Base-by-base conservation (phyloP, 345 rosid genomes). In the thale cress (Arabidopsis thaliana) region DNA sequence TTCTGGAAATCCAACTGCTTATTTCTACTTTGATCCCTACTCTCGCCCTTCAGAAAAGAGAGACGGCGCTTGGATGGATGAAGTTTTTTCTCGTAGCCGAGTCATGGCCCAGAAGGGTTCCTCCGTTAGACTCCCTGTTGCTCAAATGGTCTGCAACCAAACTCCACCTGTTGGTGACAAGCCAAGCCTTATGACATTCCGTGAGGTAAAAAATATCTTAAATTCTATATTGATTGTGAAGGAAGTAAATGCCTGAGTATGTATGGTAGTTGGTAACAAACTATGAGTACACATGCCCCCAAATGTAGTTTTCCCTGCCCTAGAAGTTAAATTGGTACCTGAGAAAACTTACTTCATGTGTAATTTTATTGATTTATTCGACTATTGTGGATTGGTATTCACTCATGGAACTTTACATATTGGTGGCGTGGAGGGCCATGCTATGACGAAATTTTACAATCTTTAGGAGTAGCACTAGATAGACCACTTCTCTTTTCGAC, bases 111-210 rank as follows among this genome's bases (percentile, higher is more conserved):
- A 68, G 32, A 79, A 79, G 59, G 75, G 82, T 61, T 53, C 82
- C 14, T 61, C 82, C 0, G 74, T 73, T 28, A 60, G 82, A 66
- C 75, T 79, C 25, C 82, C 82, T 87, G 80, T 94, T 77, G 97
- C 97, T 8, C 97, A 94, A 68, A 90, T 94, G 96, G 97, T 91
- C 59, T 91, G 97, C 86, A 91, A 94, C 76, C 97, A 89, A 83
- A 88, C 91, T 75, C 97, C 98, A 28, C 98, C 98, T 25, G 91
- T 94, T 32, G 97, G 98, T 51, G 83, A 79, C 82, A 94, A 89
- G 81, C 98, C 98, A 67, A 94, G 98, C 76, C 96, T 94, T 70
- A 94, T 94, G 97, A 94, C 97, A 66, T 94, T 94, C 79, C 80
- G 84, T 14, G 98, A 94, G 96, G 98, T 94, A 79, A 65, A 48